Evolutionary conservation across 2,329 filamentous ascomycete genomes (phyloP), one percentile per base, ranked within the genome.

Genomic region (Fusarium sp.): DNA sequence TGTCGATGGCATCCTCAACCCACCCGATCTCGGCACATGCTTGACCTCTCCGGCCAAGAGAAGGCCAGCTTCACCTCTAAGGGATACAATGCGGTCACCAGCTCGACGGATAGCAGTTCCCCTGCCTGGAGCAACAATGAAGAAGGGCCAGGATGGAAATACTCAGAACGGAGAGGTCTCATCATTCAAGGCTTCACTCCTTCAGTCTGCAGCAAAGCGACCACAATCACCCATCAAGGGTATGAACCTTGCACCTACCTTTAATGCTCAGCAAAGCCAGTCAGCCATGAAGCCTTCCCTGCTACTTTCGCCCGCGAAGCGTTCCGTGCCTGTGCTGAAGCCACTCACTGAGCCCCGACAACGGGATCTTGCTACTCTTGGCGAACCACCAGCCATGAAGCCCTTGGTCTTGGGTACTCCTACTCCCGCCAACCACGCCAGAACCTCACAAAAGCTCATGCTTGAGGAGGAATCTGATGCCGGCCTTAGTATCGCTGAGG

Each of bases 11-110:
- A 73, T 75, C 31, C 74, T 79, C 9, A 79, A 84, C 18, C 70
- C 81, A 7, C 80, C 83, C 8, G 84, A 87, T 58, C 75, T 83
- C 0, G 76, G 78, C 27, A 76, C 80, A 5, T 80, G 85, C 14
- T 80, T 91, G 50, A 83, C 80, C 22, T 91, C 89, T 52, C 89
- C 90, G 3, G 87, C 89, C n/a, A 87, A 88, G 64, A 85, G 89
- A 31, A 84, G 85, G 10, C 85, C 88, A 2, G 76, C 85, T 6
- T 88, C 89, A 2, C 87, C 89, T 0, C 84, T 83, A 73, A 91
- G 88, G 75, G 89, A 90, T 27, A 81, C 85, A 0, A 82, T 91
- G 78, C 89, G 85, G 70, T 89, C 88, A 2, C 89, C 90, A 0
- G 87, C 90, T 1, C 89, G 89, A 77, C 80, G 80, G 35, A 81